phyloP scores from a whole-genome alignment of 495 filamentous ascomycete species.

The Entonaema liquescens region DNA sequence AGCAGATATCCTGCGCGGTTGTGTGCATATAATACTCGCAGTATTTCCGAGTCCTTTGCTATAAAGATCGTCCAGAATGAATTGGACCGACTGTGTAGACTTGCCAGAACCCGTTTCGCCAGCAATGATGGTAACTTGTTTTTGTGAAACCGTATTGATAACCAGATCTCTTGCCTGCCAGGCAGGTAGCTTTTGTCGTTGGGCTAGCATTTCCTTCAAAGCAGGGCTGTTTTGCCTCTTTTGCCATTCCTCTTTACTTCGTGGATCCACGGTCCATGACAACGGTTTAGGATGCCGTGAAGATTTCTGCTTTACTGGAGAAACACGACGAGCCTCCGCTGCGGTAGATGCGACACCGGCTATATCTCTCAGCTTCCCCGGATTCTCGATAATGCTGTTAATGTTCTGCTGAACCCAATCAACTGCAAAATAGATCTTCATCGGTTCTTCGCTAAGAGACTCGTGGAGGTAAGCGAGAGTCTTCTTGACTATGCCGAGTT shows the following conservation, averaged over 20 bases:
- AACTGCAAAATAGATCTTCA: slow-evolving; percentile 83
- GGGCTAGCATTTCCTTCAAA: slow-evolving; percentile 74
- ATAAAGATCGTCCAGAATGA: slow-evolving; percentile 92
- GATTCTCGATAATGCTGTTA: slow-evolving; percentile 76
- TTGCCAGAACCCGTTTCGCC: slow-evolving; percentile 98
- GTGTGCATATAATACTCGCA: slow-evolving; percentile 95
- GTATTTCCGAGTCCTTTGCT: slow-evolving; percentile 72
- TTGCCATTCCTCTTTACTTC: slow-evolving; percentile 57
- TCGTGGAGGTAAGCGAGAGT: slow-evolving; percentile 72
- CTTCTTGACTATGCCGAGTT: slow-evolving; percentile 85
- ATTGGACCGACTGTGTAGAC: slow-evolving; percentile 96
- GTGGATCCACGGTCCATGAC: slow-evolving; percentile 51
- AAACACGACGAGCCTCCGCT: slow-evolving; percentile 54
- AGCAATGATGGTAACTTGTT: slow-evolving; percentile 94
- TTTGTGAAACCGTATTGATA: slow-evolving; percentile 70
- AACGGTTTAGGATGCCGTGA: slow-evolving; percentile 64
- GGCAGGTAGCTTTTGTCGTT: slow-evolving; percentile 79
- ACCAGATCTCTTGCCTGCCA: slow-evolving; percentile 85
- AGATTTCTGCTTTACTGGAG: slow-evolving; percentile 45
- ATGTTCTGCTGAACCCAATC: slow-evolving; percentile 90
- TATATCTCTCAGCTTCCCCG: slow-evolving; percentile 83
- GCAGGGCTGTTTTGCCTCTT: slow-evolving; percentile 58
- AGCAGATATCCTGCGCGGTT: slow-evolving; percentile 93
- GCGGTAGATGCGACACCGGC: slow-evolving; percentile 70
- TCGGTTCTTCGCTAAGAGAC: slow-evolving; percentile 78